Evolutionary conservation across 306 rosid genomes (phyloP), one percentile per base, ranked within the genome.

Genomic region (Delonix regia): DNA sequence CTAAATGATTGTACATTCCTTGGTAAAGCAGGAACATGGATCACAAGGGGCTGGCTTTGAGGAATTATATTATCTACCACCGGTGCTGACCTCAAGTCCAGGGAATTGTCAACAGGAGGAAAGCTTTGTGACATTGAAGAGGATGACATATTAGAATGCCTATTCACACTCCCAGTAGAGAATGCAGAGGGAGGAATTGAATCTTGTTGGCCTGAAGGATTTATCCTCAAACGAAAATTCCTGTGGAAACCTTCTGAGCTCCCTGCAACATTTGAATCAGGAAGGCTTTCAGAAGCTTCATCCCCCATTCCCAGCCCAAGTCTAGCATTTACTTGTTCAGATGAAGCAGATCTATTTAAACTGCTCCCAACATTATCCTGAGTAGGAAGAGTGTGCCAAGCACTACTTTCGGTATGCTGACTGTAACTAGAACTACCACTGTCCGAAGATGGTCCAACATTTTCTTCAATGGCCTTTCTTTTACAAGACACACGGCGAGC

Each of bases 391-490:
- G 84, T 64, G 59, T 80, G 60, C 88, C 89, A 81, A 60, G 82
- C 72, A 77, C 84, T 82, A 51, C 71, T 83, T 78, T 83, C 97
- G 25, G 81, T 64, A 59, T 75, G 92, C 81, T 83, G 89, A 81
- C 64, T 73, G 77, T 89, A 90, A 87, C 88, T 86, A 81, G 89
- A 85, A 83, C 94, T 85, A 79, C 96, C 96, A 52, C 83, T 56
- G 25, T 83, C 71, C 39, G 90, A 86, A 57, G 94, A 89, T 69
- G 85, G 93, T 53, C 91, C 91, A 51, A 75, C 78, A 82, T 53
- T 80, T 73, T 87, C 94, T 77, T 93, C 98, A 67, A 85, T 77
- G 74, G 97, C 80, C 80, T 93, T 93, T 82, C 98, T 81, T 83
- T 93, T 93, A 82, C 91, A 84, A 68, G 94, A 87, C 14, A 84